A percentile compares a stretch with the other conserved stretches of the same genome.
Conservation (phyloP, 148 eudicot genomes). For the Cornus florida region DNA sequence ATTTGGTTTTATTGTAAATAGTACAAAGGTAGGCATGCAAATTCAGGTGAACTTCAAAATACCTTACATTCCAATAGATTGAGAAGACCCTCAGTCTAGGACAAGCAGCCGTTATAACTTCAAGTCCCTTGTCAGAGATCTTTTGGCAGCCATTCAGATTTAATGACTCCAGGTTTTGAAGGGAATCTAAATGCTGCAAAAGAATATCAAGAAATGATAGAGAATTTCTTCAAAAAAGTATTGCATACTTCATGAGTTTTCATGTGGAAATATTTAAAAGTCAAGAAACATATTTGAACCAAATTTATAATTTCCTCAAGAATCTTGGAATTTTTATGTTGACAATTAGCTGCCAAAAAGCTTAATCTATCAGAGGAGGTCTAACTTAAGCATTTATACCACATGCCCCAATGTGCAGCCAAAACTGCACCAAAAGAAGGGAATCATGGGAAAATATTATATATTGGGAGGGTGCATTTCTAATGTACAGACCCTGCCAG, state of each 20-base stretch:
- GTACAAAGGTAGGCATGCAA: neutral
- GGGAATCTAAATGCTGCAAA: conserved; percentile 53
- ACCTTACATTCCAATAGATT: conserved; percentile 97
- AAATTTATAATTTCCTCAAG: neutral
- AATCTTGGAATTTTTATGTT: neutral
- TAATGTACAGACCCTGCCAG: too few relatives aligned
- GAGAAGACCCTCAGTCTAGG: conserved; percentile 70
- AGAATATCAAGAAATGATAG: neutral
- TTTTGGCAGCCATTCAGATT: conserved; percentile 94
- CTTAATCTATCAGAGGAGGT: too few relatives aligned
- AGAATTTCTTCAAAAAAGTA: neutral
- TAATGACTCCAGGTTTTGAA: conserved; percentile 61
- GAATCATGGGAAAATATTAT: too few relatives aligned
- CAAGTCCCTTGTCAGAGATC: conserved; percentile 84
- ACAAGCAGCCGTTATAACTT: conserved; percentile 58
- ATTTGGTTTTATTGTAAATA: neutral
- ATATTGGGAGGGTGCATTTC: too few relatives aligned
- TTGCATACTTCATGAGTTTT: neutral
- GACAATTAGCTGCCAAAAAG: too few relatives aligned
- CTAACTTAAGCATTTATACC: too few relatives aligned
- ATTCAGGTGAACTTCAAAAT: conserved; percentile 3
- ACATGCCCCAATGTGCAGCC: too few relatives aligned
- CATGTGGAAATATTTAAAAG: neutral
- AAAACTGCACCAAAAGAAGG: too few relatives aligned
- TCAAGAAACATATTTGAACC: neutral